Evolutionary conservation across 2,329 filamentous ascomycete species (phyloP).

Genomic region (Colletotrichum orbiculare): DNA sequence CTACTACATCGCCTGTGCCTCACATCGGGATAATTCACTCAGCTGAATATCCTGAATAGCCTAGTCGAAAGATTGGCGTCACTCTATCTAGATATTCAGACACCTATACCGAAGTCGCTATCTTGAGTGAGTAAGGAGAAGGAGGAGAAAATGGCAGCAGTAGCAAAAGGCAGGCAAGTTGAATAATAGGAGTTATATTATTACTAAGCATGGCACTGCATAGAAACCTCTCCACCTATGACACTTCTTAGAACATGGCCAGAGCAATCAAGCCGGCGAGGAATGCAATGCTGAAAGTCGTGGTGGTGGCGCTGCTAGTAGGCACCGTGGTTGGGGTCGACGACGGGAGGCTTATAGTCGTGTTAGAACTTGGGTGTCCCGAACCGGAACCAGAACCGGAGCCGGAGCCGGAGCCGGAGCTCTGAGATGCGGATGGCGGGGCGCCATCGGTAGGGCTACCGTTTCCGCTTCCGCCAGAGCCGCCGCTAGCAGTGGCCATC

Average conservation of each 20-base stretch:
- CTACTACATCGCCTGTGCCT: too few relatives aligned
- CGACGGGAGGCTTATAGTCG: slow-evolving; percentile 29
- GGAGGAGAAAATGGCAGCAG: too few relatives aligned
- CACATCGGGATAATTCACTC: too few relatives aligned
- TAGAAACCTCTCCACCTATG: background rate
- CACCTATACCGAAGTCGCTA: too few relatives aligned
- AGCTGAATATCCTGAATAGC: too few relatives aligned
- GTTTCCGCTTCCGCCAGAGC: slow-evolving; percentile 30
- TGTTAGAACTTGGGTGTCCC: slow-evolving; percentile 32
- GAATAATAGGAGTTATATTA: background rate
- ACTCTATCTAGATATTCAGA: too few relatives aligned
- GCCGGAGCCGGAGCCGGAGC: slow-evolving; percentile 20
- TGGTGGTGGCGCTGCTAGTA: slow-evolving; percentile 15
- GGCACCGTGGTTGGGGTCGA: slow-evolving; percentile 16
- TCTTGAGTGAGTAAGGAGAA: too few relatives aligned
- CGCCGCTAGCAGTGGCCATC: slow-evolving; percentile 33
- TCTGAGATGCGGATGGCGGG: slow-evolving; percentile 37
- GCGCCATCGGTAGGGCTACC: slow-evolving; percentile 23
- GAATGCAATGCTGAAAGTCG: slow-evolving; percentile 26
- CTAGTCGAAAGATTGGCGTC: too few relatives aligned
- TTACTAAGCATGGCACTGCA: background rate
- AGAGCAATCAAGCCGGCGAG: slow-evolving; percentile 32
- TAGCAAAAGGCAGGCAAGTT: too few relatives aligned
- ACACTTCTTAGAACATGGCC: slow-evolving; percentile 29
- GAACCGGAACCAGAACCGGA: slow-evolving; percentile 29